phyloP scores from a whole-genome alignment of 495 filamentous ascomycete species.

The Lasiosphaeria ovina region DNA sequence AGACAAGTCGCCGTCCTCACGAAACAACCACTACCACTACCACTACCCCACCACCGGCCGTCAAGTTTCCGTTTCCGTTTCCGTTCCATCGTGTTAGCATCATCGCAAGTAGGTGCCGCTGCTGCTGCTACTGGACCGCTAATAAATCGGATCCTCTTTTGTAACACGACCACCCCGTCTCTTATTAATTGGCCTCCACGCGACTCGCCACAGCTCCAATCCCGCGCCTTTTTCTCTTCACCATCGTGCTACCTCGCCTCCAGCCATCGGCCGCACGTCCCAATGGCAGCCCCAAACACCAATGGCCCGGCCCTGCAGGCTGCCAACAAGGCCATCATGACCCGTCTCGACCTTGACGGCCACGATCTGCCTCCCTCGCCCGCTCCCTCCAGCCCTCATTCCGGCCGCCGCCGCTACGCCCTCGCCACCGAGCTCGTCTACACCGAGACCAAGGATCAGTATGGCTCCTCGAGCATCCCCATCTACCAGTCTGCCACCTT shows the following conservation, averaged over 20 bases:
- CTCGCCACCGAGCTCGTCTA: conserved; percentile 95
- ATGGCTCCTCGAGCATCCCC: conserved; percentile 89
- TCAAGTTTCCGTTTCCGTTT: too few species aligned
- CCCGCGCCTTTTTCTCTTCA: neutral
- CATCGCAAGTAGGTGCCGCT: too few species aligned
- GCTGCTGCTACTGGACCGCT: too few species aligned
- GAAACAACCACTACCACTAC: too few species aligned
- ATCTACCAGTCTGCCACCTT: conserved; percentile 99
- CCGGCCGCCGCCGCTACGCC: conserved; percentile 77
- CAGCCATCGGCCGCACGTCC: neutral
- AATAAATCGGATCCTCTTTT: too few species aligned
- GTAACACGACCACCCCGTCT: too few species aligned
- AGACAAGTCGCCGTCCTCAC: too few species aligned
- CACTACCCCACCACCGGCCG: too few species aligned
- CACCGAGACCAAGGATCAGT: conserved; percentile 92
- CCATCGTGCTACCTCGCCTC: neutral
- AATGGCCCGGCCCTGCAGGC: conserved; percentile 29
- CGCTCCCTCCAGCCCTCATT: conserved; percentile 84
- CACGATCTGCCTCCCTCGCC: conserved; percentile 92
- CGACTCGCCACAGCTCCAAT: neutral
- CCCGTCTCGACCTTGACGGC: conserved; percentile 77
- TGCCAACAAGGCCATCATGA: conserved; percentile 68
- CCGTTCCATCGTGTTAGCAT: too few species aligned
- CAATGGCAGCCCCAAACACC: conserved; percentile 37
- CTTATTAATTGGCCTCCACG: too few species aligned